Conservation (phyloP, 768 basidiomycete genomes). For the Hortiboletus flavorubellus region DNA sequence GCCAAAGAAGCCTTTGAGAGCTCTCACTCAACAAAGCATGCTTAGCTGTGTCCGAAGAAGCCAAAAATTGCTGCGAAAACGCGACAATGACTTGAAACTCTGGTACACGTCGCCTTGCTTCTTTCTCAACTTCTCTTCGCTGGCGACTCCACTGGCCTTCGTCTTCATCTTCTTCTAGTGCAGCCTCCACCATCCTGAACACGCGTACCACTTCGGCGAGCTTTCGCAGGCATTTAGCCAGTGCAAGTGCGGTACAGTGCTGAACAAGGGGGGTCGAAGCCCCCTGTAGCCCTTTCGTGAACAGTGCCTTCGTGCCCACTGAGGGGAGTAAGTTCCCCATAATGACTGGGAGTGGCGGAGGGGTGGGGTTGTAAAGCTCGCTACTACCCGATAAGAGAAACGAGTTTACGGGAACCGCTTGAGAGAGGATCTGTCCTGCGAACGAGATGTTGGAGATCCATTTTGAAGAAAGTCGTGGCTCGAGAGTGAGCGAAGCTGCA, state of each 20-base stretch:
- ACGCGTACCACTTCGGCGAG: slow-evolving; percentile 50
- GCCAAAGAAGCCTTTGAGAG: slow-evolving; percentile 75
- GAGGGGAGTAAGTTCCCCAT: slow-evolving; percentile 81
- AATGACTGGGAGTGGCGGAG: slow-evolving; percentile 68
- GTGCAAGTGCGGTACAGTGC: slow-evolving; percentile 76
- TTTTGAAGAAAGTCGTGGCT: slow-evolving; percentile 82
- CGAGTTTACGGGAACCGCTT: slow-evolving; percentile 61
- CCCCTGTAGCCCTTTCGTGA: slow-evolving; percentile 81
- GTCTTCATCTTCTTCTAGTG: slow-evolving; percentile 58
- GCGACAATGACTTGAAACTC: slow-evolving; percentile 85
- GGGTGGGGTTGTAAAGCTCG: slow-evolving; percentile 59
- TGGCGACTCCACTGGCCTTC: slow-evolving; percentile 74
- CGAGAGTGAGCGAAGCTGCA: slow-evolving; percentile 64
- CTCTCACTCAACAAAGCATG: slow-evolving; percentile 70
- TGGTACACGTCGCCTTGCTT: slow-evolving; percentile 73
- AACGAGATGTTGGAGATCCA: slow-evolving; percentile 92
- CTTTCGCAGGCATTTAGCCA: slow-evolving; percentile 76
- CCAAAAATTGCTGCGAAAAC: slow-evolving; percentile 57
- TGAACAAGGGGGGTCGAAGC: slow-evolving; percentile 67
- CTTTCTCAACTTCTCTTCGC: slow-evolving; percentile 66
- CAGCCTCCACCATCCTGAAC: slow-evolving; percentile 46
- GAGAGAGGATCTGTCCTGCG: slow-evolving; percentile 72
- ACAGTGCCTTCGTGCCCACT: slow-evolving; percentile 60
- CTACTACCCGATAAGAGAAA: slow-evolving; percentile 52
- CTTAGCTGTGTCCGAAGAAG: slow-evolving; percentile 38